Evolutionary conservation across 108 stramenopile species (phyloP).

Genomic region (Conticribra weissflogii): DNA sequence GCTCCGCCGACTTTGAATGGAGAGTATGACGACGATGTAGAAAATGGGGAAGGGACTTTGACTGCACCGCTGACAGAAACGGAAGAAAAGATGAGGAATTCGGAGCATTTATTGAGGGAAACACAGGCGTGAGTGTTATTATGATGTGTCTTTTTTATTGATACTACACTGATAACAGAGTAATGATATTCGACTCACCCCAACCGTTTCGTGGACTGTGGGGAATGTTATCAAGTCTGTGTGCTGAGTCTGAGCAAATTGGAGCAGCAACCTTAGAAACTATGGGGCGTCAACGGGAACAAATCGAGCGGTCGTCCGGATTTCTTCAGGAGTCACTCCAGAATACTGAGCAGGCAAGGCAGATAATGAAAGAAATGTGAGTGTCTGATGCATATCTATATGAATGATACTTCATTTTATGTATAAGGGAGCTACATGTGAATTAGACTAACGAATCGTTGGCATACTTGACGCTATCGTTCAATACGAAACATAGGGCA

Average conservation of each 20-base stretch:
- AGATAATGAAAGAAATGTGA: conserved; percentile 65
- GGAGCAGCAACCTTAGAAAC: conserved; percentile 62
- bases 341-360: conserved; percentile 59
- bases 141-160: not conserved
- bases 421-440: not conserved
- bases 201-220: too few species aligned
- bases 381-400: too few species aligned
- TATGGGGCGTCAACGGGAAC: conserved; percentile 82
- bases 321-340: conserved; percentile 53
- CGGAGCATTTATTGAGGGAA: conserved; percentile 76
- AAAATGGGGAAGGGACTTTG: conserved; percentile 29
- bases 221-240: conserved; percentile 40
- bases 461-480: too few species aligned
- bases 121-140: conserved; percentile 57
- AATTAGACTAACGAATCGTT: too few species aligned
- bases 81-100: conserved; percentile 61
- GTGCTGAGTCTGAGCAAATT: conserved; percentile 75
- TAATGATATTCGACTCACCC: too few species aligned
- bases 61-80: conserved; percentile 29
- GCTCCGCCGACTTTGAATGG: conserved; percentile 22
- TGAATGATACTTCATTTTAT: conserved; percentile 1
- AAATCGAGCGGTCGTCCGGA: conserved; percentile 58
- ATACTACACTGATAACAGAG: too few species aligned
- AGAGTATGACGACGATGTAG: conserved; percentile 31
- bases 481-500: conserved; percentile 35